Base-by-base conservation (phyloP, 768 basidiomycete genomes). In the Agaricus blazei region DNA sequence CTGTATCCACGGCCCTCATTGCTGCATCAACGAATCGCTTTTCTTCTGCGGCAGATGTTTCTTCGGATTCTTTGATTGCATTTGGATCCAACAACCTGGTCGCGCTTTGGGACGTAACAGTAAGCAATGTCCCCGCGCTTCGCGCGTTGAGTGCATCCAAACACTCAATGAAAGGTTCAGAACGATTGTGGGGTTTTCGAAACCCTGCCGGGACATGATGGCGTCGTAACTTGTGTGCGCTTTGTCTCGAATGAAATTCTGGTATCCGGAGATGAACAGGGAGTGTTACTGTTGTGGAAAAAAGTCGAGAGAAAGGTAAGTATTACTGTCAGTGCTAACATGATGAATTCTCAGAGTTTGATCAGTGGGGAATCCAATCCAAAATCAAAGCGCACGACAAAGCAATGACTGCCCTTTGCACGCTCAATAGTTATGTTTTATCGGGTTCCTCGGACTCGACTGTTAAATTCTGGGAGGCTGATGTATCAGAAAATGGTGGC, bases 371-470 rank as follows among this genome's bases (percentile, higher is more conserved):
- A 14, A 60, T 65, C 29, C 65, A 70, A 0, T 62, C 62, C 9
- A 71, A 70, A 29, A 59, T 79, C 2, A 69, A 83, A 56, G 90
- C 85, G 0, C 95, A 98, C 68, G 58, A 69, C 15, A 77, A 81
- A 51, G 77, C 90, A 1, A 79, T 98, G 28, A 87, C 90, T 11
- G 76, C 86, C 2, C 67, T 98, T 3, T 81, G 77, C 40, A 72
- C 76, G 1, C 70, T 75, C 49, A 74, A 71, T 14, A 67, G 73
- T 43, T 69, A 74, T 36, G 58, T 95, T 8, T 76, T 87, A 2
- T 92, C 91, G 0, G 93, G 90, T 1, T 84, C 89, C 14, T 96
- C 94, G 0, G 94, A 98, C 67, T 82, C 85, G 1, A 70, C 72
- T 1, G 76, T 95, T 42, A 92, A 89, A 67, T 72, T 91, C 27